Evolutionary conservation across 176 grass and related monocot genomes (phyloP).

Genomic region (Oryza glaberrima): DNA sequence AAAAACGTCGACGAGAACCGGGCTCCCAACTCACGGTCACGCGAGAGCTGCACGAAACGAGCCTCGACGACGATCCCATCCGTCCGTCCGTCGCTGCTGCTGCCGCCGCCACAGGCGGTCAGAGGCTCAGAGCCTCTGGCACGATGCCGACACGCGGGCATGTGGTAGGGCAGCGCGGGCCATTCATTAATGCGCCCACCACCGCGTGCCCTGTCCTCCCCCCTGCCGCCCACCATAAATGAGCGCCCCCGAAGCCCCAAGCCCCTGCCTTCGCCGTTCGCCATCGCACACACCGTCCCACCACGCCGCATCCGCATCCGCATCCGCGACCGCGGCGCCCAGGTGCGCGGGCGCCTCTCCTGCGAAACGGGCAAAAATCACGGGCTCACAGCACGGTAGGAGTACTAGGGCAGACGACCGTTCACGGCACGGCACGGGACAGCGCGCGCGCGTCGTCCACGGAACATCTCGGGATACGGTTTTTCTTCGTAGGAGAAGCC

Average conservation of each 20-base stretch:
- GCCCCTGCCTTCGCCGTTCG: not conserved
- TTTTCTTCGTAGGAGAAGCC: not conserved
- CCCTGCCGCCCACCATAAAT: constrained; percentile 3
- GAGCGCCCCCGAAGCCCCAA: not conserved
- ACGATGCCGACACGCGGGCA: not conserved
- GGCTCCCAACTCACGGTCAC: too few relatives aligned
- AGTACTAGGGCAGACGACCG: not conserved
- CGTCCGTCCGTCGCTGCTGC: too few relatives aligned
- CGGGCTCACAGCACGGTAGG: too few relatives aligned
- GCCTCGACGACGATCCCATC: too few relatives aligned
- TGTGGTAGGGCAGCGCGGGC: not conserved
- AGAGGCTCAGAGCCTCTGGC: not conserved
- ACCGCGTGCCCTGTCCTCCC: not conserved
- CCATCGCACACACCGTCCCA: too few relatives aligned
- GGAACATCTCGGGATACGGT: not conserved
- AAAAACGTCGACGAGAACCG: too few relatives aligned
- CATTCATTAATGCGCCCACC: constrained; percentile 21
- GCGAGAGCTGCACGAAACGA: too few relatives aligned
- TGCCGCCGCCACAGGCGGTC: not conserved
- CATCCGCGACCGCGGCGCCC: too few relatives aligned
- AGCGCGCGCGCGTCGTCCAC: not conserved
- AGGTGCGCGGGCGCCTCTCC: too few relatives aligned
- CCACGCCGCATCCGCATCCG: too few relatives aligned
- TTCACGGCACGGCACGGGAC: not conserved
- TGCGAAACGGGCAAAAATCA: too few relatives aligned